phyloP scores from a whole-genome alignment of 2,329 filamentous ascomycete genomes.

The Fusarium sp. region DNA sequence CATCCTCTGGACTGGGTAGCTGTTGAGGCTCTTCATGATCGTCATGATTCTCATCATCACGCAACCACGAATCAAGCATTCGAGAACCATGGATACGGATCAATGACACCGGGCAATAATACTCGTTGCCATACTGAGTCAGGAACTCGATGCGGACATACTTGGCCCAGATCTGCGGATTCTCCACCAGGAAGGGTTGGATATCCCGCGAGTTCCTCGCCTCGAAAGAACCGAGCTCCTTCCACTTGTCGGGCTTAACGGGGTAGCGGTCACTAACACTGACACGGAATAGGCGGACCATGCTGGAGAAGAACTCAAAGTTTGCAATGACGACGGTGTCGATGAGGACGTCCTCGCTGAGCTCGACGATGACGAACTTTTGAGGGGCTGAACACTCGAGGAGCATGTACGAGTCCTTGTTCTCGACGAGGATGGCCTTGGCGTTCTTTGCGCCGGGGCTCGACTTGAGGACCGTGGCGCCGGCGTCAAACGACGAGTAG shows the following conservation, averaged over 20 bases:
- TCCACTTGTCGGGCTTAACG: slow-evolving; percentile 93
- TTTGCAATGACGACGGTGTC: slow-evolving; percentile 98
- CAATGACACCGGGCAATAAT: slow-evolving; percentile 92
- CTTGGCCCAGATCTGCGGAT: slow-evolving; percentile 94
- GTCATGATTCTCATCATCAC: slow-evolving; percentile 69
- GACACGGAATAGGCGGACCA: slow-evolving; percentile 90
- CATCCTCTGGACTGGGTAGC: slow-evolving; percentile 14
- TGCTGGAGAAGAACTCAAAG: slow-evolving; percentile 99
- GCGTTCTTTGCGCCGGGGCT: slow-evolving; percentile 88
- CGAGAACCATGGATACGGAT: slow-evolving; percentile 95
- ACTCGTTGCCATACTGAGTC: slow-evolving; percentile 95
- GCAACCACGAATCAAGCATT: slow-evolving; percentile 86
- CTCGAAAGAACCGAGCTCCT: slow-evolving; percentile 86
- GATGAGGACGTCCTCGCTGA: slow-evolving; percentile 87
- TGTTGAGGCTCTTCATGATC: slow-evolving; percentile 25
- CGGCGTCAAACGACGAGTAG: slow-evolving; percentile 97
- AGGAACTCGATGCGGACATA: slow-evolving; percentile 94
- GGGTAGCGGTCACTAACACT: slow-evolving; percentile 96
- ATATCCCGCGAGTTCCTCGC: slow-evolving; percentile 93
- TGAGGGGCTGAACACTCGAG: slow-evolving; percentile 88
- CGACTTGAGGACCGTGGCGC: slow-evolving; percentile 91
- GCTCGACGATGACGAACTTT: slow-evolving; percentile 94
- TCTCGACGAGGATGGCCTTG: slow-evolving; percentile 91
- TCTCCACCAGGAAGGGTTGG: slow-evolving; percentile 93
- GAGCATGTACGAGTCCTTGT: slow-evolving; percentile 98